Base-by-base conservation (phyloP, 2,329 filamentous ascomycete species). In the Botrytis byssoidea region DNA sequence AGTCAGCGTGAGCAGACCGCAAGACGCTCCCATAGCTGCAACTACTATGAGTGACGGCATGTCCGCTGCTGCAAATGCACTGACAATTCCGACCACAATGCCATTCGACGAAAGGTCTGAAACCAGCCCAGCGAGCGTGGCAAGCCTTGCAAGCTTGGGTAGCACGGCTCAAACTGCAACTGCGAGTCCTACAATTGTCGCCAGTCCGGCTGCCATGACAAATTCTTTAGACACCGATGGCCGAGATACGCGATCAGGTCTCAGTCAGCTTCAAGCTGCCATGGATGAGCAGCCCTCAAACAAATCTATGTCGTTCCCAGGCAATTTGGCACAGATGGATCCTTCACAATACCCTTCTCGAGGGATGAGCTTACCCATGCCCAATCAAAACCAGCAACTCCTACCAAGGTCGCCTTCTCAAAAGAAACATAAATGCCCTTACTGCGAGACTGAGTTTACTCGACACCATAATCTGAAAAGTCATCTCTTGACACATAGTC, bases 401-500 rank as follows among this genome's bases (percentile, higher is more conserved):
- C 78, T 85, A 71, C 90, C 90, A 66, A 89, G 90, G 78, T 93
- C 94, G 9, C 91, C 92, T 0, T 91, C 91, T 40, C 87, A 89
- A 70, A 98, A 97, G 84, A 95, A 96, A 80, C 95, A 99, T 85
- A 97, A 96, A 82, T 99, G 96, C 81, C 95, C 94, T 0, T 97
- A 97, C 82, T 99, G 96, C 86, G 90, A 94, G 57, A 98, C 96
- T 8, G 96, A 97, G 80, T 99, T 99, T 79, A 99, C 96, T 42
- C 90, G 96, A 63, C 96, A 98, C 81, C 96, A 98, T 82, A 98
- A 99, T 80, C 88, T 98, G 42, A 99, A 98, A 84, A 98, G 94
- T 78, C 96, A 99, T 84, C 88, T 99, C 73, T 89, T 99, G 81
- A 98, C 96, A 0, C 96, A 98, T 83, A 98, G 95, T 80, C 95